Evolutionary conservation across 805 yeast genomes (phyloP), one percentile per base, ranked within the genome.

Genomic region (Wickerhamiella bombiphila): DNA sequence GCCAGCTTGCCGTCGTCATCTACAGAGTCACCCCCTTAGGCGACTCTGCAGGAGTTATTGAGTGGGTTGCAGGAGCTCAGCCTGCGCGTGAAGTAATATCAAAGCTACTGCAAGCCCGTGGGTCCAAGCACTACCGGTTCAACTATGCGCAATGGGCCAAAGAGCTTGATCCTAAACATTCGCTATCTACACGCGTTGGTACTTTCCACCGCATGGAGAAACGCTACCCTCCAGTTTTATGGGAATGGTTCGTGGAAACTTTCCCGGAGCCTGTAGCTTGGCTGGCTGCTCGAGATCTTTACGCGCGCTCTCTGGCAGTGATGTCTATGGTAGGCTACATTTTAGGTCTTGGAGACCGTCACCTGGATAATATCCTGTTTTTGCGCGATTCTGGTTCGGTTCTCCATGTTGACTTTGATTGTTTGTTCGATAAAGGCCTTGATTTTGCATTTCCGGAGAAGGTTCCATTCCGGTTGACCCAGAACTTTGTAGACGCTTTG

Each of bases 251-350:
- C 52, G 65, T 82, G 17, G 86, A 82, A 40, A 77, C 72, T 37
- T 88, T 85, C 49, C 83, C 96, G 0, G 94, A 86, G 46, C 94
- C 97, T 0, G 70, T 75, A 5, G 62, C 72, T 1, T 91, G 98
- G 98, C 80, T 82, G 43, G 66, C 68, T 31, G 80, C 88, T 1
- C 61, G 97, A 39, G 76, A 75, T 35, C 64, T 66, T 25, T 93
- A 70, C 53, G 74, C 81, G 0, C 65, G 93, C 38, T 74, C 94
- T 0, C 65, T 80, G 20, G 95, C 96, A 0, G 97, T 88, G 0
- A 91, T 93, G 98, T 85, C 96, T 0, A 83, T 91, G 65, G 94
- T 88, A 4, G 98, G 99, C 0, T 82, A 81, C 54, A 73, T 91
- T 33, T 65, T 91, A 20, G 98, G 98, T 6, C 66, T 91, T 35